Evolutionary conservation across 306 rosid species (phyloP), one percentile per base, ranked within the genome.

Genomic region (Vicia faba): DNA sequence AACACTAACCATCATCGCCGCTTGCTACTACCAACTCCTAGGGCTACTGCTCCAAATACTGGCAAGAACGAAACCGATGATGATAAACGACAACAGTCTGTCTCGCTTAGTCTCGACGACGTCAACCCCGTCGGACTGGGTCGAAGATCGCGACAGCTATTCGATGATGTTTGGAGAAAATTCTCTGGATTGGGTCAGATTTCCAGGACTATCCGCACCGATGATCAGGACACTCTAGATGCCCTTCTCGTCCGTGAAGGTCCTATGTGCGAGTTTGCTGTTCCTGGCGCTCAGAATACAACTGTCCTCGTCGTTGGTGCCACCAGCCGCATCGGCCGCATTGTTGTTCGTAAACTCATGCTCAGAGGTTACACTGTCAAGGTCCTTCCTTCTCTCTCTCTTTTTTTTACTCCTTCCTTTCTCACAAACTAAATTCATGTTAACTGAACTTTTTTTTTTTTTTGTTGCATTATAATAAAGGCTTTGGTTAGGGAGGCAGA

Each of bases 121-220:
- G 98, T 92, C 40, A 92, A 92, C 39, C 98, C 98, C 1, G 98
- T 92, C 3, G 96, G 98, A 28, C 72, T 92, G 4, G 98, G 98
- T 5, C 79, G 96, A 44, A 81, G 71, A 66, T 92, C 98, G 10
- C 81, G 98, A 11, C 96, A 89, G 39, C 51, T 92, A 46, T 92
- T 92, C 49, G 96, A 92, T 58, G 96, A 92, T 67, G 91, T 89
- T 23, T 92, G 98, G 98, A 83, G 98, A 68, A 92, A 92, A 75
- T 92, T 92, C 81, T 89, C 96, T 1, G 96, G 87, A 26, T 80
- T 92, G 51, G 98, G 98, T 13, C 98, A 92, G 84, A 92, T 92
- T 25, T 92, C 98, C 0, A 75, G 98, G 80, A 87, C 96, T 0
- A 86, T 84, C 9, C 77, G 89, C 6, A 49, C 88, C 2, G 96